Evolutionary conservation across 768 basidiomycete species (phyloP).

Genomic region (Rhodocollybia butyracea): DNA sequence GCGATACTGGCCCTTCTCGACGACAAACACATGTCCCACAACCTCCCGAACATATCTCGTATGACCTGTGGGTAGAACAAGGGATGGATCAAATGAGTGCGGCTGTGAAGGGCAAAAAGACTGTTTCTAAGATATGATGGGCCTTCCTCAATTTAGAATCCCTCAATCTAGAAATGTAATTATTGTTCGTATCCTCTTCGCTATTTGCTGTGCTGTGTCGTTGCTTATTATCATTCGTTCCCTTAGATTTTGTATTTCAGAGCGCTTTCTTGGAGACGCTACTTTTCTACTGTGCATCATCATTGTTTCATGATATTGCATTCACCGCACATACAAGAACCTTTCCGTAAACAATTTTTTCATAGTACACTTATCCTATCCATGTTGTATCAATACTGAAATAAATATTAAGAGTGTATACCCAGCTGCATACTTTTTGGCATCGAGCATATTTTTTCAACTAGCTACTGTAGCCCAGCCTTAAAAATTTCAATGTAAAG

Average conservation of each 20-base stretch:
- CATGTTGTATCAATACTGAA: too few species aligned
- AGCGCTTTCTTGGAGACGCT: neutral
- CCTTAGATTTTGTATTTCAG: neutral
- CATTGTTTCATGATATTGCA: too few species aligned
- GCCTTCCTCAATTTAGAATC: too few species aligned
- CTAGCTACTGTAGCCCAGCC: too few species aligned
- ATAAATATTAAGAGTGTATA: too few species aligned
- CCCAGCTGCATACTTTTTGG: too few species aligned
- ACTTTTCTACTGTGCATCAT: too few species aligned
- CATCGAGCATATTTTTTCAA: too few species aligned
- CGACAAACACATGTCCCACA: neutral
- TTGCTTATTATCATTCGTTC: neutral
- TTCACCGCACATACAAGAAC: too few species aligned
- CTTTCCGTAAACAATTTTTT: too few species aligned
- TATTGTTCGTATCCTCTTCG: neutral
- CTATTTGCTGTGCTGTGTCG: neutral
- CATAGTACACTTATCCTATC: too few species aligned
- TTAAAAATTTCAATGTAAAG: too few species aligned
- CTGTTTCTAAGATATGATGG: neutral
- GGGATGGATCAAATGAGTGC: constrained; percentile 7
- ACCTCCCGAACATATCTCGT: neutral
- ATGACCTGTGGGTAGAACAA: constrained; percentile 4
- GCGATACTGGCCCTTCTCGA: neutral
- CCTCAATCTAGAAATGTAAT: neutral
- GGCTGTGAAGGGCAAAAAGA: constrained; percentile 1